Conservation (phyloP, 1,284 basidiomycete genomes). For the Moesziomyces sp. region DNA sequence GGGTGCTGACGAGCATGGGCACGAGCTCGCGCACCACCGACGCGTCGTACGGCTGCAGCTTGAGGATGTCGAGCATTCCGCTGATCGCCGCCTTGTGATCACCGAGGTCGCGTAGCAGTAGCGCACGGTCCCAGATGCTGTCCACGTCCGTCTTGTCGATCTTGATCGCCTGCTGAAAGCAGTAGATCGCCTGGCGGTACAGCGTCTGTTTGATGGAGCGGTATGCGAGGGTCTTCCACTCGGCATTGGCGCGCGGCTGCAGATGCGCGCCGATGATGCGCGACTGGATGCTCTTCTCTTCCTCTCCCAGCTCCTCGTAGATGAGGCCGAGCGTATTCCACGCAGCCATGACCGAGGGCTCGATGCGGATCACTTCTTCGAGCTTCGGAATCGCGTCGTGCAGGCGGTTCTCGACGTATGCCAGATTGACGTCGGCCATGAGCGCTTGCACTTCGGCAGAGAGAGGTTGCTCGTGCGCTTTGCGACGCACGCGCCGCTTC, state of each 20-base stretch:
- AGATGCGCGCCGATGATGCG: slow-evolving; percentile 91
- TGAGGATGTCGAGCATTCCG: slow-evolving; percentile 80
- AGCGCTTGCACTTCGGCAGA: slow-evolving; percentile 84
- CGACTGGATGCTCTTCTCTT: slow-evolving; percentile 80
- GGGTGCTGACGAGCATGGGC: slow-evolving; percentile 78
- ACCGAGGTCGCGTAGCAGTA: slow-evolving; percentile 81
- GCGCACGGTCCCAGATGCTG: slow-evolving; percentile 89
- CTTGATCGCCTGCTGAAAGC: slow-evolving; percentile 84
- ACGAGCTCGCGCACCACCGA: slow-evolving; percentile 82
- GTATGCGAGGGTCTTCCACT: slow-evolving; percentile 81
- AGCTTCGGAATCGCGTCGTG: slow-evolving; percentile 80
- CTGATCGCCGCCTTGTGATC: slow-evolving; percentile 80
- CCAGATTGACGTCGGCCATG: slow-evolving; percentile 87
- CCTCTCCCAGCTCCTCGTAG: slow-evolving; percentile 77
- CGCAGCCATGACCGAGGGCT: slow-evolving; percentile 83
- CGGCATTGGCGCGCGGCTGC: slow-evolving; percentile 78
- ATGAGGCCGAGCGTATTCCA: slow-evolving; percentile 88
- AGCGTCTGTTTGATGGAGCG: slow-evolving; percentile 75
- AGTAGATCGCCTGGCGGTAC: slow-evolving; percentile 88
- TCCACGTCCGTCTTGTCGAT: slow-evolving; percentile 83
- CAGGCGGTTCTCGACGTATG: slow-evolving; percentile 80
- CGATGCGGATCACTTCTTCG: slow-evolving; percentile 91
- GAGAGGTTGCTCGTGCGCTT: slow-evolving; percentile 68
- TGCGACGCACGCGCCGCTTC: slow-evolving; percentile 27
- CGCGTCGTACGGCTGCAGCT: slow-evolving; percentile 81